phyloP scores from a whole-genome alignment of 768 basidiomycete species.

The Termitomyces sp. region DNA sequence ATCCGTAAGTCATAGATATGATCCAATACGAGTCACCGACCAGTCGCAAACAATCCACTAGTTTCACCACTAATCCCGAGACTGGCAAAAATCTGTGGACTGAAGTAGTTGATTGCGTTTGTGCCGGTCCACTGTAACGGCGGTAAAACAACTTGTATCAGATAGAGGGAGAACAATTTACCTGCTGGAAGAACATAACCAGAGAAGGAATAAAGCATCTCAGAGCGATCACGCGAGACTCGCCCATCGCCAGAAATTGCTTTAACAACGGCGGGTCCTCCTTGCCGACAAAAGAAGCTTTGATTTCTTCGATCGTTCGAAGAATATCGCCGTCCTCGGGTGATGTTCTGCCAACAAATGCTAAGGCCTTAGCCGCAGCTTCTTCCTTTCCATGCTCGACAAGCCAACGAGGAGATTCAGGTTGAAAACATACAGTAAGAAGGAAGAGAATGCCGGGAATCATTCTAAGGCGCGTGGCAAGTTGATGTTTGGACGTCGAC shows the following conservation, averaged over 20 bases:
- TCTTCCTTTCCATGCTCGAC: slow-evolving; percentile 43
- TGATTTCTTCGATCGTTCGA: slow-evolving; percentile 42
- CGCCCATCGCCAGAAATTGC: slow-evolving; percentile 42
- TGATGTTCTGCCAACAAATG: slow-evolving; percentile 29
- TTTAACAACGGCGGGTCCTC: slow-evolving; percentile 27
- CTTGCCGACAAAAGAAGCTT: slow-evolving; percentile 44
- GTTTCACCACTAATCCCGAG: slow-evolving; percentile 43
- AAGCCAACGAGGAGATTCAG: slow-evolving; percentile 58
- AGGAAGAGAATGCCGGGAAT: slow-evolving; percentile 50
- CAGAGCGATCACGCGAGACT: slow-evolving; percentile 38
- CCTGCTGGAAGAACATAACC: slow-evolving; percentile 44
- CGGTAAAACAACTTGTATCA: background rate
- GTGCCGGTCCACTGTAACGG: slow-evolving; percentile 47
- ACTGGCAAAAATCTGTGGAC: slow-evolving; percentile 46
- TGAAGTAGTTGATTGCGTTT: slow-evolving; percentile 55
- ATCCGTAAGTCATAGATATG: background rate
- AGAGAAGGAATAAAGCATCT: slow-evolving; percentile 43
- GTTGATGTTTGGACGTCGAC: background rate
- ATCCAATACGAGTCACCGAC: slow-evolving; percentile 19
- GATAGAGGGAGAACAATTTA: background rate
- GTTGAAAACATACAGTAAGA: slow-evolving; percentile 42
- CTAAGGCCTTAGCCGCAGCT: slow-evolving; percentile 37
- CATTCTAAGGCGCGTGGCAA: slow-evolving; percentile 22
- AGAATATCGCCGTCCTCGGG: slow-evolving; percentile 32
- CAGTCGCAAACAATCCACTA: slow-evolving; percentile 48